Evolutionary conservation across 208 protist genomes (phyloP).

Genomic region (Vickermania spadyakhi): DNA sequence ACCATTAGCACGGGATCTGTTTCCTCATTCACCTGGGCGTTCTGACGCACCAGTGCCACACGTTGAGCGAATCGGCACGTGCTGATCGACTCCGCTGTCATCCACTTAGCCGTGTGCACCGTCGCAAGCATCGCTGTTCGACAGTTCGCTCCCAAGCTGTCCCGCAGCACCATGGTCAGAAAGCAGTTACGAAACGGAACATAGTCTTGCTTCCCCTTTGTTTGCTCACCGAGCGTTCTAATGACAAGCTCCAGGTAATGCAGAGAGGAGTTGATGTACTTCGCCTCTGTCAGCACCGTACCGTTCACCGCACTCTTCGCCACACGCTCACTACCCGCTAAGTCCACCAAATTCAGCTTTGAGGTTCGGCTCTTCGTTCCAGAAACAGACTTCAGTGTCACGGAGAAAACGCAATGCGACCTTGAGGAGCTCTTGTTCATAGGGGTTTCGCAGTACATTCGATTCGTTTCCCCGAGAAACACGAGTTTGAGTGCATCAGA

Average conservation of each 20-base stretch:
- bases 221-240: conserved; percentile 73
- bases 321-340: conserved; percentile 90
- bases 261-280: conserved; percentile 90
- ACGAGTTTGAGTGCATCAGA: conserved; percentile 71
- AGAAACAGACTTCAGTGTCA: conserved; percentile 43
- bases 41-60: conserved; percentile 83
- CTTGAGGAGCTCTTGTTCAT: conserved; percentile 92
- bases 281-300: conserved; percentile 58
- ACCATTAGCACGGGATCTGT: conserved; percentile 88
- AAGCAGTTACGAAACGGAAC: conserved; percentile 93
- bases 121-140: conserved; percentile 91
- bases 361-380: conserved; percentile 41
- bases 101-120: conserved; percentile 38
- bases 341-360: conserved; percentile 87
- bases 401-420: conserved; percentile 89
- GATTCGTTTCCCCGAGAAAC: conserved; percentile 83
- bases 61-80: conserved; percentile 87
- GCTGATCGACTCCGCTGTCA: conserved; percentile 79
- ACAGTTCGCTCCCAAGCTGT: conserved; percentile 94
- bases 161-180: conserved; percentile 91
- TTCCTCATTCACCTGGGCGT: conserved; percentile 85
- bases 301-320: conserved; percentile 79
- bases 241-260: conserved; percentile 86
- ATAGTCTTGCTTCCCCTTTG: conserved; percentile 74
- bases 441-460: conserved; percentile 80